Evolutionary conservation across 2,329 filamentous ascomycete genomes (phyloP).

Genomic region (Pseudocercospora pini-densiflorae): DNA sequence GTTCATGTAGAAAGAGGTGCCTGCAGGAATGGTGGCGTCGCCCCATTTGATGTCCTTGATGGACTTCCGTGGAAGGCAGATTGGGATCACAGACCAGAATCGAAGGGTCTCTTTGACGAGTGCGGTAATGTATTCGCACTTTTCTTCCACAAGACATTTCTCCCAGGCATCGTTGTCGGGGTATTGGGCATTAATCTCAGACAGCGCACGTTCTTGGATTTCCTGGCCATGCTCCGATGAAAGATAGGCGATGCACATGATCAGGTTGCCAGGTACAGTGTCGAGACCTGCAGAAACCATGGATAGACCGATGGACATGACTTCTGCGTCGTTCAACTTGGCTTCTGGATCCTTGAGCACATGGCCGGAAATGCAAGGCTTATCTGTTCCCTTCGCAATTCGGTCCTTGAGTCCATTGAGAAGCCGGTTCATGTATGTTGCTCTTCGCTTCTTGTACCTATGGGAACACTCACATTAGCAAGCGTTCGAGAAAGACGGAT

Average conservation of each 20-base stretch:
- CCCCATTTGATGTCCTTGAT: conserved; percentile 75
- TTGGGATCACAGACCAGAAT: conserved; percentile 79
- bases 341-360: conserved; percentile 73
- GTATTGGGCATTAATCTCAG: conserved; percentile 72
- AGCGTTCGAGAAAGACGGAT: neutral
- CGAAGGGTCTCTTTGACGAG: conserved; percentile 76
- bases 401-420: conserved; percentile 63
- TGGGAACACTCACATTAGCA: neutral
- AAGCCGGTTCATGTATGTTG: conserved; percentile 67
- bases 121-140: conserved; percentile 75
- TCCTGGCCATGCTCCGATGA: conserved; percentile 69
- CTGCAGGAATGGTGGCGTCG: conserved; percentile 69
- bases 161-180: conserved; percentile 78
- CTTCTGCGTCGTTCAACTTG: conserved; percentile 71
- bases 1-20: conserved; percentile 81
- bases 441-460: conserved; percentile 66
- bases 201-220: conserved; percentile 71
- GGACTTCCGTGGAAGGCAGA: conserved; percentile 73
- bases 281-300: conserved; percentile 84
- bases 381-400: conserved; percentile 66
- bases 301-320: conserved; percentile 80
- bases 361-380: conserved; percentile 71
- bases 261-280: conserved; percentile 77
- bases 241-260: conserved; percentile 79
- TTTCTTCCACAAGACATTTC: conserved; percentile 72